A percentile compares a stretch with the other conserved stretches of the same genome.
Evolutionary conservation across 257 asterid species (phyloP).

Genomic region (Solanum piurae): DNA sequence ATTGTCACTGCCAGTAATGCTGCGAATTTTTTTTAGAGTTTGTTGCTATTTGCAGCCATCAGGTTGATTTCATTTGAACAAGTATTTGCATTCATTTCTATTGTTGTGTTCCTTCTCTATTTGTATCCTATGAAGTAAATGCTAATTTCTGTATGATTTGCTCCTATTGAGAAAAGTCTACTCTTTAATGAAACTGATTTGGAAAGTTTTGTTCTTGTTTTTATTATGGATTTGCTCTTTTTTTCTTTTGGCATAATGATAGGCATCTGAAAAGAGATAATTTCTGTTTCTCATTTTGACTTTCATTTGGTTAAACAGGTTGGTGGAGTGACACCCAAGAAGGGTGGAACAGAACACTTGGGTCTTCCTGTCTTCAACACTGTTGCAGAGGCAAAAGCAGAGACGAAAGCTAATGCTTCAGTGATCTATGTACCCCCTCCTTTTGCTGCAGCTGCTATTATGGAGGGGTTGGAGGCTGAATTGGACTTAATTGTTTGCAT

Average conservation of each 20-base stretch:
- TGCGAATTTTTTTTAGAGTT: background rate
- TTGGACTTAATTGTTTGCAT: conserved; percentile 89
- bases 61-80: background rate
- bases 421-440: conserved; percentile 97
- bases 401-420: conserved; percentile 87
- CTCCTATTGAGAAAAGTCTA: background rate
- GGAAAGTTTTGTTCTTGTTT: background rate
- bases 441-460: conserved; percentile 83
- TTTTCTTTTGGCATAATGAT: background rate
- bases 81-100: background rate
- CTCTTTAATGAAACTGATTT: background rate
- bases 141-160: background rate
- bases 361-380: conserved; percentile 96
- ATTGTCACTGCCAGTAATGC: background rate
- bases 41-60: background rate
- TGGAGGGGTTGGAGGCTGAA: conserved; percentile 94
- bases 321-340: conserved; percentile 93
- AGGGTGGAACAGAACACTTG: conserved; percentile 96
- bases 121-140: background rate
- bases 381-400: conserved; percentile 93
- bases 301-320: conserved; percentile 38
- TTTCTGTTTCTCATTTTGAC: background rate
- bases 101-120: background rate
- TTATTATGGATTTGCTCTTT: background rate
- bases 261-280: background rate